Conservation (phyloP, 176 grass and related monocot genomes). For the Dendrocalamus sinicus region DNA sequence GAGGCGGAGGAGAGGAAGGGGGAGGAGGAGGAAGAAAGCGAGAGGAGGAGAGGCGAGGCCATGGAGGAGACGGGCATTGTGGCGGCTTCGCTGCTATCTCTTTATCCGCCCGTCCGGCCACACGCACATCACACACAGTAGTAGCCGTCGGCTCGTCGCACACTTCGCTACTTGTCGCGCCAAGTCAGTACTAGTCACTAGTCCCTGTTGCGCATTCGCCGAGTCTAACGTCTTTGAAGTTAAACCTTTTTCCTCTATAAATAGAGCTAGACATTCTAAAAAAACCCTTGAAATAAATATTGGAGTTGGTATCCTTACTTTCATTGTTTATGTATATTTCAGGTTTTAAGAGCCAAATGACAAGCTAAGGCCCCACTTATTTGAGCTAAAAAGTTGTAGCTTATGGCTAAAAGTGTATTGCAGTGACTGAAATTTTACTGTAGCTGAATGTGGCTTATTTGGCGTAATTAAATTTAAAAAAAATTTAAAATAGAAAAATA, state of each 20-base stretch:
- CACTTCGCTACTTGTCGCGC: not conserved
- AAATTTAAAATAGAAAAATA: too few species aligned
- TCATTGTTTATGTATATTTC: not conserved
- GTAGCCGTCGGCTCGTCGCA: not conserved
- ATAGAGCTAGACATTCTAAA: not conserved
- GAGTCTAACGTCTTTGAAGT: too few species aligned
- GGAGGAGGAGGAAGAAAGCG: slow-evolving; percentile 49
- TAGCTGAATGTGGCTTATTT: too few species aligned
- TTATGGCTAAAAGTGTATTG: too few species aligned
- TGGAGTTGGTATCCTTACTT: not conserved
- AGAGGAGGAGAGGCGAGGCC: slow-evolving; percentile 51
- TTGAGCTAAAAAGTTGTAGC: too few species aligned
- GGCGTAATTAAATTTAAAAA: too few species aligned
- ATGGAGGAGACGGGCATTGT: slow-evolving; percentile 56
- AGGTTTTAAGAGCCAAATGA: too few species aligned
- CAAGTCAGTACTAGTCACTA: not conserved
- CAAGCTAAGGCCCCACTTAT: too few species aligned
- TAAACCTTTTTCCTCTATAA: not conserved
- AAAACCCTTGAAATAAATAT: not conserved
- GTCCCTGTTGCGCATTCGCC: too few species aligned
- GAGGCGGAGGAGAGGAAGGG: slow-evolving; percentile 43
- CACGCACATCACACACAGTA: not conserved
- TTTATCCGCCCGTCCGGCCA: slow-evolving; percentile 38
- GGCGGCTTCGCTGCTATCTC: slow-evolving; percentile 45
- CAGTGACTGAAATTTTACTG: too few species aligned